Base-by-base conservation (phyloP, 306 rosid genomes). In the Sphenostylis stenocarpa region DNA sequence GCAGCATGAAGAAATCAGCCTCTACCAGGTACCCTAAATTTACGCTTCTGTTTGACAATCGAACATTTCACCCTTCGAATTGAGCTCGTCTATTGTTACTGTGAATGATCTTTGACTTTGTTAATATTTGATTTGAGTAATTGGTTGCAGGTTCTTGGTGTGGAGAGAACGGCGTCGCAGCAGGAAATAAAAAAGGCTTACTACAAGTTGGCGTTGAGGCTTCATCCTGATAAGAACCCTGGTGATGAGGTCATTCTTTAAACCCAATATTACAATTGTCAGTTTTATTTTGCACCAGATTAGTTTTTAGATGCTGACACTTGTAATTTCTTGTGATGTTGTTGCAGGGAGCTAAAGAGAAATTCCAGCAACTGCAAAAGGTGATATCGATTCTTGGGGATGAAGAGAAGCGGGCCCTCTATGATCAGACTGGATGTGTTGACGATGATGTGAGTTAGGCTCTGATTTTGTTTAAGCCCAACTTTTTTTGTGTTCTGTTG, bases 201-300 rank as follows among this genome's bases (percentile, higher is more conserved):
- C 74, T 68, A 90, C 85, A 89, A 90, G 83, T 88, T 92, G 81
- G 99, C 99, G 2, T 81, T 95, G 86, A 85, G 89, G 45, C 89
- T 92, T n/a, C 99, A 95, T 79, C 99, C 99, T 13, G 99, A 95
- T 83, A 95, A 95, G 72, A 95, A 92, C 78, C 96, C 87, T 6
- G 91, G 87, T 13, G 89, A 92, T 70, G 96, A 92, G 97, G 97
- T 95, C 56, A 80, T 55, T 26, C 21, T 48, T 79, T 31, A 62
- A 20, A 16, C 28, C 4, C 13, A 2, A 11, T 60, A 15, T 72
- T 20, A 5, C 16, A 41, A 12, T 3, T 1, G 1, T 62, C 33
- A 4, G 10, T 0, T 24, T 3, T 49, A n/a, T 36, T 1, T 7
- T n/a, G 26, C 3, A 28, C 38, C 34, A 4, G 20, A 5, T 53